These are phyloP conservation scores for Exophiala xenobiotica DNA, from an alignment of 2,329 filamentous ascomycete genomes.

Conservation along the genomic window DNA sequence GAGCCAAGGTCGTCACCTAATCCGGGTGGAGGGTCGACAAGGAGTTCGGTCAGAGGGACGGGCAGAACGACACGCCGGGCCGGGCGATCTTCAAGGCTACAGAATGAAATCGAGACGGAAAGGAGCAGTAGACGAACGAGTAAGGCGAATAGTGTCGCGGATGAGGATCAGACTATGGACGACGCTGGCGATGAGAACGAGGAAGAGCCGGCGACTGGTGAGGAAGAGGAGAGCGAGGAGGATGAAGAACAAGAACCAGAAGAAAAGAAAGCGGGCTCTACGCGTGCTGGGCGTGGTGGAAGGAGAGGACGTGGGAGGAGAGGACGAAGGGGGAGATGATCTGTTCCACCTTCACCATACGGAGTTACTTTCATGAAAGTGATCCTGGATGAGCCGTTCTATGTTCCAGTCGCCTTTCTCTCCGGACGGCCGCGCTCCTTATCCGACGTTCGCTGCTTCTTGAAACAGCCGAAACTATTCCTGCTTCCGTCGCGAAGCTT, in stretches of 20 bases:
- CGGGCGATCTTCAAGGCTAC: slow-evolving; percentile 40
- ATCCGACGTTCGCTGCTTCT: slow-evolving; percentile 54
- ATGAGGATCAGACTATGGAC: slow-evolving; percentile 35
- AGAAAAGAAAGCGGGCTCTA: slow-evolving; percentile 16
- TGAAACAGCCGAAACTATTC: slow-evolving; percentile 85
- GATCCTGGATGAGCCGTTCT: neutral
- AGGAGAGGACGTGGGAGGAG: slow-evolving; percentile 26
- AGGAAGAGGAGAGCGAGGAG: slow-evolving; percentile 38
- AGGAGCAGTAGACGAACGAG: slow-evolving; percentile 30
- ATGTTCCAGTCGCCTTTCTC: slow-evolving; percentile 4
- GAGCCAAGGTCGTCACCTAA: slow-evolving; percentile 36
- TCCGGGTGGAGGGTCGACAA: too few relatives aligned
- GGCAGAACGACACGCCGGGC: slow-evolving; percentile 32
- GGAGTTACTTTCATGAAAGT: too few relatives aligned
- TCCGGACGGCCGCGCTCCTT: slow-evolving; percentile 23
- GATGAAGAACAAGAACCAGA: slow-evolving; percentile 39
- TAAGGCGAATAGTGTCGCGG: slow-evolving; percentile 36
- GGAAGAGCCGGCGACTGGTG: slow-evolving; percentile 39
- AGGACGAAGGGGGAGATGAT: slow-evolving; percentile 41
- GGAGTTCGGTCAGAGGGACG: slow-evolving; percentile 33
- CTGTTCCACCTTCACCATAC: neutral
- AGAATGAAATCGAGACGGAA: slow-evolving; percentile 40
- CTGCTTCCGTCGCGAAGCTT: slow-evolving; percentile 75
- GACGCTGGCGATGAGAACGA: slow-evolving; percentile 40
- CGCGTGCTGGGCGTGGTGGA: slow-evolving; percentile 2